These are phyloP conservation scores for Funneliformis caledonium DNA, from an alignment of 371 early-diverging fungal genomes.

Conservation along the genomic window DNA sequence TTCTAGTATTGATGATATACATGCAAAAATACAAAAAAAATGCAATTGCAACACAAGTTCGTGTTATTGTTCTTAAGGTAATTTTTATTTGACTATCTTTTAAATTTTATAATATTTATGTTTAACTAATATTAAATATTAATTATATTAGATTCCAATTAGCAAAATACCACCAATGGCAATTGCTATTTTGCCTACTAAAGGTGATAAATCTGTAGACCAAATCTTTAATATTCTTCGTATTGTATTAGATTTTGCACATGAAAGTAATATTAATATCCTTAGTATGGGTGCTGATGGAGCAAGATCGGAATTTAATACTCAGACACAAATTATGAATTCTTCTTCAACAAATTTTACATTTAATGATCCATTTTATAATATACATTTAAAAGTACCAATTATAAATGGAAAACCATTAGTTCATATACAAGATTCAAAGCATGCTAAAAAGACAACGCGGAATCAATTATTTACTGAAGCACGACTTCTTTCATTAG, in stretches of 20 bases:
- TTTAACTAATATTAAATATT: background rate
- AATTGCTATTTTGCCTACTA: background rate
- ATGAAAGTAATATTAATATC: background rate
- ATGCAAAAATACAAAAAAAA: background rate
- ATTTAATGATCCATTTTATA: background rate
- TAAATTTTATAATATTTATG: background rate
- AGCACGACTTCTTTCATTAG: background rate
- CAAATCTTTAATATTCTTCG: background rate
- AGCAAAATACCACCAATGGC: background rate
- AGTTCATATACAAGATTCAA: background rate
- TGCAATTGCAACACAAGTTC: background rate
- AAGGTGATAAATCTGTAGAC: background rate
- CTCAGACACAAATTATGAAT: background rate
- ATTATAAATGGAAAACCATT: conserved; percentile 1
- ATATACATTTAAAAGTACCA: background rate
- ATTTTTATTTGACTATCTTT: background rate
- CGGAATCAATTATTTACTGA: too few relatives aligned
- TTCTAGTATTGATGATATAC: background rate
- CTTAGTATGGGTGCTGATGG: background rate
- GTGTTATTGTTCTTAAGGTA: background rate
- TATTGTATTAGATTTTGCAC: background rate
- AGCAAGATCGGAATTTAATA: background rate
- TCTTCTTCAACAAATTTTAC: background rate
- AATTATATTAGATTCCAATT: background rate
- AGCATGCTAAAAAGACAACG: background rate